phyloP scores from a whole-genome alignment of 2,329 filamentous ascomycete genomes.

The Paecilomyces sp. region DNA sequence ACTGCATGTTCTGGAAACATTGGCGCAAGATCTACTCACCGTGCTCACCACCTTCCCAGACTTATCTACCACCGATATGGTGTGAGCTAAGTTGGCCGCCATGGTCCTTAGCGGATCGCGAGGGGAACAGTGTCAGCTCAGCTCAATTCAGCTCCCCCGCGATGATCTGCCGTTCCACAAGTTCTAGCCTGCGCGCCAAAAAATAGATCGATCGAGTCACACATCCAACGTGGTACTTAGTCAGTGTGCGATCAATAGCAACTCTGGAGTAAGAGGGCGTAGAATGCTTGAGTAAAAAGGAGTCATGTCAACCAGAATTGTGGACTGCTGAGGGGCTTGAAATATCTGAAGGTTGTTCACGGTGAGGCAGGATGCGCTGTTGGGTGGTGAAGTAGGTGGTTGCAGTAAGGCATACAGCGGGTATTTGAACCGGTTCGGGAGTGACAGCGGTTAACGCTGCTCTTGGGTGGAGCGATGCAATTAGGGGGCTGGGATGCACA shows the following conservation, averaged over 20 bases:
- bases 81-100: constrained; percentile 46
- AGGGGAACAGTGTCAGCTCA: not conserved
- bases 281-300: not conserved
- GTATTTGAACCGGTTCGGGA: not conserved
- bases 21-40: constrained; percentile 45
- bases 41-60: constrained; percentile 88
- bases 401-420: not conserved
- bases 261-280: not conserved
- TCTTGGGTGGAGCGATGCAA: not conserved
- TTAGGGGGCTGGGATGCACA: constrained; percentile 2
- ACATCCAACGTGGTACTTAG: not conserved
- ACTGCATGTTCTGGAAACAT: constrained; percentile 1
- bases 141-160: not conserved
- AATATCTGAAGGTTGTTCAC: not conserved
- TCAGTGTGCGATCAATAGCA: not conserved
- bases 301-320: not conserved
- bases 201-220: not conserved
- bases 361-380: not conserved
- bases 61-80: constrained; percentile 82
- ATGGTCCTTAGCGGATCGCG: constrained; percentile 13
- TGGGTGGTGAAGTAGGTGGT: not conserved
- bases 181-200: not conserved
- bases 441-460: not conserved
- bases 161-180: not conserved
- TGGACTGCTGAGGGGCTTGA: not conserved